Evolutionary conservation across 495 filamentous ascomycete species (phyloP).

Genomic region (Penicillium verhagenii): DNA sequence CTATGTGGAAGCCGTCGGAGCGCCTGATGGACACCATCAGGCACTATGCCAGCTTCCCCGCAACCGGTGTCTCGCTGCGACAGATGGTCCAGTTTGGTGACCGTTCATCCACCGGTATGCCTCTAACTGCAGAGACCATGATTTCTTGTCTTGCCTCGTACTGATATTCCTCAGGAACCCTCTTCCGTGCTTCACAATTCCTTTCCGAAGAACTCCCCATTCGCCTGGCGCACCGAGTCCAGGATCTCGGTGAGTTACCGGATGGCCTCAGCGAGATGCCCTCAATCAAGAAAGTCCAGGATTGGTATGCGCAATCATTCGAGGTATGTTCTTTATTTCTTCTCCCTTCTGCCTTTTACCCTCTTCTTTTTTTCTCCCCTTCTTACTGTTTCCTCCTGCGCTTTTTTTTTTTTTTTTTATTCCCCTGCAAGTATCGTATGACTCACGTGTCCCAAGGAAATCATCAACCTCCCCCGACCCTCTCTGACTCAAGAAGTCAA

Average conservation of each 20-base stretch:
- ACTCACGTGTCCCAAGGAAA: conserved; percentile 60
- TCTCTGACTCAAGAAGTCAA: conserved; percentile 72
- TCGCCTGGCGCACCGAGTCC: conserved; percentile 90
- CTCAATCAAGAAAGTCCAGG: conserved; percentile 88
- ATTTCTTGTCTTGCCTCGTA: neutral
- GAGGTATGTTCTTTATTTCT: conserved; percentile 62
- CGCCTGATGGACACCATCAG: conserved; percentile 97
- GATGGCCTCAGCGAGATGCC: conserved; percentile 98
- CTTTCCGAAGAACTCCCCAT: conserved; percentile 97
- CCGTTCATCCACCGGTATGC: conserved; percentile 77
- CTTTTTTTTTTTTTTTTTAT: neutral
- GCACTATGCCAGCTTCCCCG: conserved; percentile 95
- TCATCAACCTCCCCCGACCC: conserved; percentile 80
- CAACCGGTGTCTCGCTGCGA: conserved; percentile 91
- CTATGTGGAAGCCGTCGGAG: conserved; percentile 88
- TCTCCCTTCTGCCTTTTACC: neutral
- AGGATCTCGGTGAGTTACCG: conserved; percentile 87
- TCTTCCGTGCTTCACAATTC: conserved; percentile 97
- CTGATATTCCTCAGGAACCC: conserved; percentile 60
- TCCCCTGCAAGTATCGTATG: conserved; percentile 1
- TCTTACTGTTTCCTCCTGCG: neutral
- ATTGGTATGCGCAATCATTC: conserved; percentile 99
- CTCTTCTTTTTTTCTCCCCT: neutral
- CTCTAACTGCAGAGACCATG: neutral
- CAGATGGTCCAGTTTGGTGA: conserved; percentile 99